Base-by-base conservation (phyloP, 2,329 filamentous ascomycete genomes). In the Apiospora kogelbergensis region DNA sequence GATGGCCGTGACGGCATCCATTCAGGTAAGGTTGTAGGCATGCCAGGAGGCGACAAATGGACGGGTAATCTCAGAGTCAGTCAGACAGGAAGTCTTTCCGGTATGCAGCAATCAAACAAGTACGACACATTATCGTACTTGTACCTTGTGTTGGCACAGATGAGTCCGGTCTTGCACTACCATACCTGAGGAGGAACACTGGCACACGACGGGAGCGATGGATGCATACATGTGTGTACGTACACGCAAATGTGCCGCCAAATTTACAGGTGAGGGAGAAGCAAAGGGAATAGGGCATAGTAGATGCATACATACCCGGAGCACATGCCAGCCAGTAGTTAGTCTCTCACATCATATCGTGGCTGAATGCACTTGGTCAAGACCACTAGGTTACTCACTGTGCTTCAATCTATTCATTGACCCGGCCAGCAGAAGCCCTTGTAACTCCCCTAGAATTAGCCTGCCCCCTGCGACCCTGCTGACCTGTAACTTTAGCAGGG, bases 41-140 rank as follows among this genome's bases (percentile, higher is more conserved):
- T 60, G 53, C 53, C 30, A 60, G 30, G 37, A 22, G 30, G 30
- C 53, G 30, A 60, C 53, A 37, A 60, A 60, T 60, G 53, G 53
- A 20, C 53, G 30, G 53, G 17, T 60, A 60, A 60, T 60, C 30
- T 60, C 53, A 37, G 53, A 42, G 13, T 42, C 40, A 60, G 48
- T 60, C 53, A 60, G 30, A 60, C 53, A 60, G 26, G 17, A 33
- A 60, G 53, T 22, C 53, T 13, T 60, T 37, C 53, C 53, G 33
- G 53, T 37, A 33, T 37, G 53, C 30, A 60, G 53, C 53, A 60
- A 60, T 60, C 53, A 60, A 60, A 60, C 53, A 60, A 37, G 53
- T 22, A 60, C 53, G 53, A 60, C 53, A 37, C 30, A 57, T 7
- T 17, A 57, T 57, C 48, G 48, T 57, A 57, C 48, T 7, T 57